These are phyloP conservation scores for Aureobasidium sp. DNA, from an alignment of 2,329 filamentous ascomycete genomes.

Conservation along the genomic window DNA sequence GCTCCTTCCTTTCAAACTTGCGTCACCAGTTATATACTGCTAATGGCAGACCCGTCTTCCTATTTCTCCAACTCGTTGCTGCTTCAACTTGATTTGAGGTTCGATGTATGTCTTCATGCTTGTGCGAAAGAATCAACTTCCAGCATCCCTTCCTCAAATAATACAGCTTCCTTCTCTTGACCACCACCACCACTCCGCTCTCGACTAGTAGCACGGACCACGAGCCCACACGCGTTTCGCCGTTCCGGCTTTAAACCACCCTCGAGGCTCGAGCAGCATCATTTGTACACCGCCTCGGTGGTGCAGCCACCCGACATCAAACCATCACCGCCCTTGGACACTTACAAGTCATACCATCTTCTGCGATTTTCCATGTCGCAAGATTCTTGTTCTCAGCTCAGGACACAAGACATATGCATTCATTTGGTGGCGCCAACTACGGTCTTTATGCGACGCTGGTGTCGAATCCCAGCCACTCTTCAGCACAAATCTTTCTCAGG, in stretches of 20 bases:
- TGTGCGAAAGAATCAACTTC: background rate
- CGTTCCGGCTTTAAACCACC: constrained; percentile 1
- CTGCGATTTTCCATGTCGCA: background rate
- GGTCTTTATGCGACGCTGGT: constrained; percentile 2
- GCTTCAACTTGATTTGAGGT: too few relatives aligned
- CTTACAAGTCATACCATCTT: background rate
- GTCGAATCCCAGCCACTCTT: background rate
- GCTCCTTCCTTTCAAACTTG: too few relatives aligned
- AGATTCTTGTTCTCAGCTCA: background rate
- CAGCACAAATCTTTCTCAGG: constrained; percentile 6
- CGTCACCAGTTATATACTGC: too few relatives aligned
- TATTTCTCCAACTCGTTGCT: too few relatives aligned
- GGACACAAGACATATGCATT: background rate
- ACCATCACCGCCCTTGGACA: background rate
- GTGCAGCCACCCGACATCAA: background rate
- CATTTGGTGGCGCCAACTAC: constrained; percentile 1
- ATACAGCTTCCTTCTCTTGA: too few relatives aligned
- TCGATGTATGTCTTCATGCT: background rate
- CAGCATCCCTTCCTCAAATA: background rate
- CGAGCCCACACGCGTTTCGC: constrained; percentile 6
- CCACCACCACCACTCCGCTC: background rate
- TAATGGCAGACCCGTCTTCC: too few relatives aligned
- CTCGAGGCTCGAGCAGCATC: constrained; percentile 9
- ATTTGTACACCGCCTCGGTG: background rate
- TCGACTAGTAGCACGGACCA: background rate